Conservation (phyloP, 2,329 filamentous ascomycete genomes). For the Drechslerella stenobrocha region DNA sequence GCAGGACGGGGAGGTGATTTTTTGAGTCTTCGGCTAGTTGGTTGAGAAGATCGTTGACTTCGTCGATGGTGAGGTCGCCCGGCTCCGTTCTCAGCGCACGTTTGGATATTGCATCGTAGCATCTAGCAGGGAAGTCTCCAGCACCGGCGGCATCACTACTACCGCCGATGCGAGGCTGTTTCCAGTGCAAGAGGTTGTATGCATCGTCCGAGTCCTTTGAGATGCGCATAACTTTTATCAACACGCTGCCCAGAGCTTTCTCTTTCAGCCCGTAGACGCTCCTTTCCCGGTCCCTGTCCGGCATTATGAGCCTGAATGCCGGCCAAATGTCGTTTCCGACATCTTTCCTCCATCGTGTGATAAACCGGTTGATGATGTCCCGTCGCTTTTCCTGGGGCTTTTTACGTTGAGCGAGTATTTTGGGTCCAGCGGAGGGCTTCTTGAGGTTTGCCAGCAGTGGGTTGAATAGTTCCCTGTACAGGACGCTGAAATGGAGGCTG, state of each 20-base stretch:
- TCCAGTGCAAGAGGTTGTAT: slow-evolving; percentile 85
- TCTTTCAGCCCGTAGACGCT: slow-evolving; percentile 92
- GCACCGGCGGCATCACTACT: slow-evolving; percentile 60
- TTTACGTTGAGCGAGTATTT: slow-evolving; percentile 61
- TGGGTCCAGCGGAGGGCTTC: slow-evolving; percentile 61
- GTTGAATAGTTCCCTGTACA: slow-evolving; percentile 79
- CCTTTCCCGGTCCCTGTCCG: slow-evolving; percentile 88
- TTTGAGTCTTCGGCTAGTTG: slow-evolving; percentile 68
- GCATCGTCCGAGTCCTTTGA: slow-evolving; percentile 88
- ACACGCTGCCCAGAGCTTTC: slow-evolving; percentile 80
- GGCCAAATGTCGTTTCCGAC: slow-evolving; percentile 94
- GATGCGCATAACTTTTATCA: slow-evolving; percentile 93
- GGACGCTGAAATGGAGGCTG: slow-evolving; percentile 78
- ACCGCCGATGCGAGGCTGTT: slow-evolving; percentile 69
- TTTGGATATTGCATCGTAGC: slow-evolving; percentile 81
- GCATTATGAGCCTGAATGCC: slow-evolving; percentile 79
- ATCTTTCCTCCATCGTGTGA: slow-evolving; percentile 80
- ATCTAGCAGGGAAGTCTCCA: slow-evolving; percentile 89
- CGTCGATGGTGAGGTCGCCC: slow-evolving; percentile 80
- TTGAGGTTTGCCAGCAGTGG: slow-evolving; percentile 78
- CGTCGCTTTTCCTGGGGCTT: slow-evolving; percentile 70
- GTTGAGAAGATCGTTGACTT: slow-evolving; percentile 86
- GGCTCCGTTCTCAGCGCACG: slow-evolving; percentile 72
- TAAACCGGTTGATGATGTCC: slow-evolving; percentile 81
- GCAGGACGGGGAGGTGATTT: slow-evolving; percentile 79